Evolutionary conservation across 441 rosid genomes (phyloP), one percentile per base, ranked within the genome.

Genomic region (Erodium trifolium): DNA sequence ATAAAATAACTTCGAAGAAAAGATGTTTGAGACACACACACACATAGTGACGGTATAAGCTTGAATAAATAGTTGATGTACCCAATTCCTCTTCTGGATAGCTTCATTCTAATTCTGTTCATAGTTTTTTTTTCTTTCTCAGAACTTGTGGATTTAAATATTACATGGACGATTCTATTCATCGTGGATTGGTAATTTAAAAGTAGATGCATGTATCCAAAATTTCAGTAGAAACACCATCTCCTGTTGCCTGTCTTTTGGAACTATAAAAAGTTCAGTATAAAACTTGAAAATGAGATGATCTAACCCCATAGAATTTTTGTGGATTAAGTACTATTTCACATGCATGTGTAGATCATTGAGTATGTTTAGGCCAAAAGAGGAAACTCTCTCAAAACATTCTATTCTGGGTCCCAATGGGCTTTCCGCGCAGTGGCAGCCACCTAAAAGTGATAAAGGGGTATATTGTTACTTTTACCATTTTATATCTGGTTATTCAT

Each of bases 391-490:
- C 57, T 88, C 95, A 41, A 88, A 82, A 80, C 99, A 93, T 81
- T 91, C 99, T 69, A 82, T 93, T 76, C 76, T 93, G 71, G 99
- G 99, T 76, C 93, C 96, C 66, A 83, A 72, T 79, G 97, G 97
- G 77, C 92, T 93, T 68, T 68, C 69, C 78, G 97, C 91, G 64
- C 87, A 77, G 47, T 89, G 96, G 97, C 89, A 89, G 82, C 91
- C 90, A 11, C 95, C 97, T 0, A 82, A 60, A 79, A 80, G 65
- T 77, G 81, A 83, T 77, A 79, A 70, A 69, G 76, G 82, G 90
- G 98, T 93, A 82, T 53, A 69, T 0, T 59, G 43, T 68, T 68
- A 64, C 77, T 29, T 70, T 29, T 63, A 18, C 57, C 14, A 49
- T 49, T 49, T n/a, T 13, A 2, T 65, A 63, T 72, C 71, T 65